phyloP scores from a whole-genome alignment of 495 filamentous ascomycete genomes.

The Podospora didyma region DNA sequence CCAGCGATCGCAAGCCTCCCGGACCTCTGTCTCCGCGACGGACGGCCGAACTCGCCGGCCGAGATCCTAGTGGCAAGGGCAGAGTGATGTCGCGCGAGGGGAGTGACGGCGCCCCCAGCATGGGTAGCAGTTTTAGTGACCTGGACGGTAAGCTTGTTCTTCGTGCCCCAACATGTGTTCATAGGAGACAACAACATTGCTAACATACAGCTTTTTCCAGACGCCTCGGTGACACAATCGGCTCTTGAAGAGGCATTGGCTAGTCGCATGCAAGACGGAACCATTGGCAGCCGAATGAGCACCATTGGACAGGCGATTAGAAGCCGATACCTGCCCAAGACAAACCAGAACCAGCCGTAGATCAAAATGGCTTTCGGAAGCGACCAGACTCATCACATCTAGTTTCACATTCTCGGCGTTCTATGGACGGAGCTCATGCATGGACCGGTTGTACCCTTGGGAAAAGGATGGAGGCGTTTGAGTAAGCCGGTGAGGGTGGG shows the following conservation, averaged over 20 bases:
- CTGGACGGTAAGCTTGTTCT: conserved; percentile 68
- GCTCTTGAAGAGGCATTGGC: conserved; percentile 90
- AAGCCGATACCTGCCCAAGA: conserved; percentile 39
- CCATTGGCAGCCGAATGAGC: conserved; percentile 75
- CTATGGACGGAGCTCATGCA: too few relatives aligned
- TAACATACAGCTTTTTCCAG: conserved; percentile 35
- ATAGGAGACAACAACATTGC: too few relatives aligned
- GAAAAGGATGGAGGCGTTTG: too few relatives aligned
- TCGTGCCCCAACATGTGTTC: neutral
- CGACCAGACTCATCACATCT: neutral
- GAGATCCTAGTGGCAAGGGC: conserved; percentile 45
- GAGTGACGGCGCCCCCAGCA: conserved; percentile 88
- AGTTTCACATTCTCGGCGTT: neutral
- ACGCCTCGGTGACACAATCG: conserved; percentile 90
- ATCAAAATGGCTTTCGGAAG: neutral
- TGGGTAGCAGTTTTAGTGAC: conserved; percentile 97
- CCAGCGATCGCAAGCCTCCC: conserved; percentile 8
- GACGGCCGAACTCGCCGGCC: conserved; percentile 51
- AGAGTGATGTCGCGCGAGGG: conserved; percentile 57
- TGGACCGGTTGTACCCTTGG: too few relatives aligned
- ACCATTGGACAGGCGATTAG: conserved; percentile 59
- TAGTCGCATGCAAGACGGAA: conserved; percentile 85
- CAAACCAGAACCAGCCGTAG: conserved; percentile 22
- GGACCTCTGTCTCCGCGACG: conserved; percentile 49
- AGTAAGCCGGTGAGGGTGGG: too few relatives aligned